Conservation (phyloP, 176 grass and related monocot species). For the Melocanna baccifera region DNA sequence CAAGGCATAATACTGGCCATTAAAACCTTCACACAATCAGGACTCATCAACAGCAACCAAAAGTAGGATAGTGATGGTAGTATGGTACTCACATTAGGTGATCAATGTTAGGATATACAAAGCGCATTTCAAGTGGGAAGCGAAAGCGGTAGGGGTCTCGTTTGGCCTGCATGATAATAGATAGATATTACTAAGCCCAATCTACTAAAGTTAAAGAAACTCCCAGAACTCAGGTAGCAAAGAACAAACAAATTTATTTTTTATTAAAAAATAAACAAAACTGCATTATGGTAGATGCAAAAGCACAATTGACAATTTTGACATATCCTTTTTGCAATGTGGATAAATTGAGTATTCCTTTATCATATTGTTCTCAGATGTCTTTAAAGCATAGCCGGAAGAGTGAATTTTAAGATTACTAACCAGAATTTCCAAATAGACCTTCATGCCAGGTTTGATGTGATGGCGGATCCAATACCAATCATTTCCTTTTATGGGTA, state of each 20-base stretch:
- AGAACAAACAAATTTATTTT: not conserved
- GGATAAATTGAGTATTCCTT: not conserved
- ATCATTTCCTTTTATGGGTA: conserved; percentile 95
- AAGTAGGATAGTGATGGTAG: conserved; percentile 18
- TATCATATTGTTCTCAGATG: conserved; percentile 1
- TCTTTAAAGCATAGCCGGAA: not conserved
- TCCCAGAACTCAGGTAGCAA: not conserved
- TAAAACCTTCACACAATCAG: not conserved
- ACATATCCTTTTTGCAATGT: not conserved
- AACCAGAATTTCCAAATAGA: conserved; percentile 85
- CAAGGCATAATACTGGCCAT: not conserved
- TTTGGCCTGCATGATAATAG: conserved; percentile 67
- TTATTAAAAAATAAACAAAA: not conserved
- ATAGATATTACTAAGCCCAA: not conserved
- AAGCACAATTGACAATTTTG: not conserved
- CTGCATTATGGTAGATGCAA: not conserved
- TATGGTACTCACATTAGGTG: conserved; percentile 74
- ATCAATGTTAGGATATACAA: conserved; percentile 93
- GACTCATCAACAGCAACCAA: not conserved
- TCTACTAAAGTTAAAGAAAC: not conserved
- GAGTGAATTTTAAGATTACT: conserved; percentile 29
- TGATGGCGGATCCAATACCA: conserved; percentile 99
- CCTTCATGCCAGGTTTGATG: conserved; percentile 90
- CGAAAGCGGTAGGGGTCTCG: conserved; percentile 86
- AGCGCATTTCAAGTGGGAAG: conserved; percentile 93